phyloP scores from a whole-genome alignment of 225 moss, liverwort and hornwort genomes.

The Marchantia polymorpha region DNA sequence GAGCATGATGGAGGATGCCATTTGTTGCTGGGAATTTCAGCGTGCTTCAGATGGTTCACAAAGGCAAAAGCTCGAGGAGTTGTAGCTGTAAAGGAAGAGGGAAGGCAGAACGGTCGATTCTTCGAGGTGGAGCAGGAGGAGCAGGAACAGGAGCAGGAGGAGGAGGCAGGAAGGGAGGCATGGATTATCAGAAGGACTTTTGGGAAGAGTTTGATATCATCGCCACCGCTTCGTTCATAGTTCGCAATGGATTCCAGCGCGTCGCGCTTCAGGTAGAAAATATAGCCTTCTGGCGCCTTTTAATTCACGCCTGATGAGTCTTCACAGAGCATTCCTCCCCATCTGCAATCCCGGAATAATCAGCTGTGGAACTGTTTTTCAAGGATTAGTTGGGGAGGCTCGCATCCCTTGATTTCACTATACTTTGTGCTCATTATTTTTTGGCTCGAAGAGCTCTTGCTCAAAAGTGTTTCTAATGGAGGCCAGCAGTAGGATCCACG shows the following conservation, averaged over 20 bases:
- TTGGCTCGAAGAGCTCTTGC: too few relatives aligned
- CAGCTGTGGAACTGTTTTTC: too few relatives aligned
- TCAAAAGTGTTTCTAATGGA: too few relatives aligned
- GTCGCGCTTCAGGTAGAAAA: constrained; percentile 41
- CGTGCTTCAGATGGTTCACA: neutral
- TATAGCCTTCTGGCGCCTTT: neutral
- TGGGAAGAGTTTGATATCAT: constrained; percentile 31
- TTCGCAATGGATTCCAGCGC: constrained; percentile 23
- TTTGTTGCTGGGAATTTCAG: neutral
- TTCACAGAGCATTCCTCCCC: neutral
- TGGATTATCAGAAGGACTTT: constrained; percentile 17
- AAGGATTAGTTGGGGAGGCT: too few relatives aligned
- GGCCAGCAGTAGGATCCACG: too few relatives aligned
- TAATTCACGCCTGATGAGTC: neutral
- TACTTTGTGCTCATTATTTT: too few relatives aligned
- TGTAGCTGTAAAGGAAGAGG: neutral
- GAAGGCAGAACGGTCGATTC: too few relatives aligned
- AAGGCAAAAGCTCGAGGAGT: neutral
- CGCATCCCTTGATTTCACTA: too few relatives aligned
- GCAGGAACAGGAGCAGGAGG: neutral
- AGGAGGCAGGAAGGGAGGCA: neutral
- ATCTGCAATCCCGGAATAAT: too few relatives aligned
- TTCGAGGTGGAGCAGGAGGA: neutral
- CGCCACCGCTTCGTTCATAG: constrained; percentile 29
- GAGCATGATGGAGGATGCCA: neutral